Evolutionary conservation across 352 stramenopile genomes (phyloP), one percentile per base, ranked within the genome.

Genomic region (Pythium grandisporangium): DNA sequence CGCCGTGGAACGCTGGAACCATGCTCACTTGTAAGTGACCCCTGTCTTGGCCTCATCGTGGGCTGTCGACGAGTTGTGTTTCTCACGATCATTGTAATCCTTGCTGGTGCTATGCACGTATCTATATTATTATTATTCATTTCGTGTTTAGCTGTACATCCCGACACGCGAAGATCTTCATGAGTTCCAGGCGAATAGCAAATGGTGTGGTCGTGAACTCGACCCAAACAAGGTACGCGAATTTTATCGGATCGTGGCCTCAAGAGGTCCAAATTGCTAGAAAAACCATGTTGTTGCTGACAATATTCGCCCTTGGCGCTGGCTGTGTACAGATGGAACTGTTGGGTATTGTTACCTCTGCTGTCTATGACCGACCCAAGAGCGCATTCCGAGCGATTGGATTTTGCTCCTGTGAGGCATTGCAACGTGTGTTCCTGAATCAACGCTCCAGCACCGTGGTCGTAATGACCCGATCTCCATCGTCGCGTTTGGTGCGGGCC

Each of bases 311-410:
- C n/a, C n/a, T n/a, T n/a, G n/a, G n/a, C n/a, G n/a, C n/a, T n/a
- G n/a, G n/a, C n/a, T 34, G 14, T 13, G 12, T 20, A 10, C 36
- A 59, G 51, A 29, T 59, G 4, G 37, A 50, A 33, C 39, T 84
- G 3, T 45, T 84, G 17, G 78, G 78, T 3, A 85, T 70, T 38
- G 59, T 87, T 34, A 88, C 74, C 11, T 88, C 72, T 5, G 70
- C 75, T 10, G 57, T 91, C n/a, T 88, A 91, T 42, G 78, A 91
- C 27, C 66, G 66, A 37, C 72, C 78, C 5, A 91, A 84, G 49
- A 53, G 67, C 1, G 64, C 66, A 30, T 78, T 78, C 53, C 72
- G 74, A 14, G 74, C 68, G 0, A 53, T 64, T 5, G 78, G 70
- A 3, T 91, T 87, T 38, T 78, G 79, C 46, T 58, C 58, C 17